Conservation (phyloP, 2,329 filamentous ascomycete genomes). For the Pyricularia pennisetigena region DNA sequence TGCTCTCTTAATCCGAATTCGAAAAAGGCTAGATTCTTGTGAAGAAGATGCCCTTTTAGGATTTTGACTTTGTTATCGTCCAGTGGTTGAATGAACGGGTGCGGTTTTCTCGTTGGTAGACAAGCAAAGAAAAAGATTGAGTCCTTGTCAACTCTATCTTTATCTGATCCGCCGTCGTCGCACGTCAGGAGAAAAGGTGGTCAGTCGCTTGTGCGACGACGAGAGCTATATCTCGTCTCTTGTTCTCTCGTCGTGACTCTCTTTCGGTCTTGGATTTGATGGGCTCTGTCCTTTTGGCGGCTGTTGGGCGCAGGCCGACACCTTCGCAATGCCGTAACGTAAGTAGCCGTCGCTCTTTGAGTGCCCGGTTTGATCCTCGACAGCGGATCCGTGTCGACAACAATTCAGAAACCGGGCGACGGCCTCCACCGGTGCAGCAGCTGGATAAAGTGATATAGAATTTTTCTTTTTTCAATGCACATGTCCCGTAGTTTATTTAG, state of each 20-base stretch:
- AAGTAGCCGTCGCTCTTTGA: neutral
- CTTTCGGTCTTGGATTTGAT: neutral
- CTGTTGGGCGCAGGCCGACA: neutral
- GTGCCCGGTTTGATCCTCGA: neutral
- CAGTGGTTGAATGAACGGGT: neutral
- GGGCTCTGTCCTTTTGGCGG: neutral
- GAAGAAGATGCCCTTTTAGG: neutral
- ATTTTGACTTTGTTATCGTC: neutral
- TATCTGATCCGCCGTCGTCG: neutral
- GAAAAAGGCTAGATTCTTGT: neutral
- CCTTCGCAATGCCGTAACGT: neutral
- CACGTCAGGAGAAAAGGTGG: neutral
- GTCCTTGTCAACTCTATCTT: neutral
- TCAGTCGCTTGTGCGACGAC: neutral
- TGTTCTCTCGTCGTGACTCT: neutral
- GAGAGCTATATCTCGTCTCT: neutral
- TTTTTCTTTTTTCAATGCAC: neutral
- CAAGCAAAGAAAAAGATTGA: neutral
- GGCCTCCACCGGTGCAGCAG: neutral
- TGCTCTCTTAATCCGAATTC: neutral
- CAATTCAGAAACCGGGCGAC: neutral
- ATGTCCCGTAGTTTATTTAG: neutral
- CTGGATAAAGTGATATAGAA: neutral
- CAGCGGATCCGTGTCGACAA: neutral
- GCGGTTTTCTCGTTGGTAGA: too few species aligned